Evolutionary conservation across 345 rosid genomes (phyloP), one percentile per base, ranked within the genome.

Genomic region (Physaria fendleri): DNA sequence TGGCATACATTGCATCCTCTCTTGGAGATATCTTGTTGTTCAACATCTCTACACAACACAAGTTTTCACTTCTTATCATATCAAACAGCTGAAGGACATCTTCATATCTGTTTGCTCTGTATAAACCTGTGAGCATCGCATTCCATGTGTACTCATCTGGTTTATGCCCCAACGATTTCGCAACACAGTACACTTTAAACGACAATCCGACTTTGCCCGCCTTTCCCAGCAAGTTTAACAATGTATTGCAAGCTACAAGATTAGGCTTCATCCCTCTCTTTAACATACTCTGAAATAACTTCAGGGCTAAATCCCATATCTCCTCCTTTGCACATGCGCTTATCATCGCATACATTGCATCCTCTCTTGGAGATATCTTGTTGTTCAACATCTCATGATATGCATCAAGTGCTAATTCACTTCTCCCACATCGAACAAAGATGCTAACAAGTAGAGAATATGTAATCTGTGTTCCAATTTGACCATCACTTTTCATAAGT

Each of bases 121-220:
- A 80, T 64, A 88, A 59, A 35, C 81, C 89, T 42, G 74, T 62
- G 23, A 85, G 79, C 59, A 88, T 62, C 4, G 92, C 87, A 48
- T 91, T 83, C 93, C 87, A 77, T 3, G 98, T 87, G 76, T 82
- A 91, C 56, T 59, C 81, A 64, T 88, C 96, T 0, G 92, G 85
- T 14, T 40, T 42, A 69, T 83, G 85, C 53, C 90, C 88, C 49
- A 88, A 45, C 15, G 76, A 65, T 47, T 73, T 77, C 39, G 71
- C 69, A 32, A 70, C 55, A 65, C 65, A 59, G 62, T 81, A 79
- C 25, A 84, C 77, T 71, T 74, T 76, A 69, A 84, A 82, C 39
- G 86, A 88, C 56, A 76, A 63, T 48, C 80, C 64, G 9, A 73
- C 76, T 43, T 82, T 66, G 8, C 96, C 87, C 1, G 82, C 82